Evolutionary conservation across 2,329 filamentous ascomycete genomes (phyloP).

Genomic region (Alternaria viburni): DNA sequence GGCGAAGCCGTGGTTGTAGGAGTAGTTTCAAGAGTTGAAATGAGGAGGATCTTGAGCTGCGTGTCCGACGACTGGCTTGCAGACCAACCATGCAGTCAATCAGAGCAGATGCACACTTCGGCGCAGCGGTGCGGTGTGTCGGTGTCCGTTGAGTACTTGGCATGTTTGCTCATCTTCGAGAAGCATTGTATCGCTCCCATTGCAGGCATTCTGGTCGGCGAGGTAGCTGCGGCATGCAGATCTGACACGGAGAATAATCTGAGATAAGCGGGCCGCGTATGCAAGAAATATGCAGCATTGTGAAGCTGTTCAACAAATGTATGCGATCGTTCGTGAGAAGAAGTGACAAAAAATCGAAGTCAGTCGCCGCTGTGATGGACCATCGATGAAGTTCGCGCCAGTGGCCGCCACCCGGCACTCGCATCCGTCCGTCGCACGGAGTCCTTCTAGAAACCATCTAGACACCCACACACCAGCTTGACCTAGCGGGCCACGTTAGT

Average conservation of each 20-base stretch:
- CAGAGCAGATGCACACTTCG: background rate
- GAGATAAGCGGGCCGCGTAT: background rate
- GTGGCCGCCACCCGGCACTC: background rate
- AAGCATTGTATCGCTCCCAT: background rate
- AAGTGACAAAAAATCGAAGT: background rate
- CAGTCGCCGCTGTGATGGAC: background rate
- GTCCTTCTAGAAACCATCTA: background rate
- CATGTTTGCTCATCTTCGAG: constrained; percentile 1
- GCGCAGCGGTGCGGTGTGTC: background rate
- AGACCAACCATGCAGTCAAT: background rate
- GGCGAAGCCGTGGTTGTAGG: background rate
- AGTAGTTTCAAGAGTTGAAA: background rate
- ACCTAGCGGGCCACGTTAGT: background rate
- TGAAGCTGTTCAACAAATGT: background rate
- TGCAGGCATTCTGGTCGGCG: constrained; percentile 10
- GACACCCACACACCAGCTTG: background rate
- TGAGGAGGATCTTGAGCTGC: background rate
- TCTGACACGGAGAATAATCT: background rate
- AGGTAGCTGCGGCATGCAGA: constrained; percentile 4
- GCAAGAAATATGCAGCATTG: background rate
- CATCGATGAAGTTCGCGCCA: background rate
- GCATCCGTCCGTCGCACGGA: background rate
- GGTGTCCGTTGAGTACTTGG: background rate
- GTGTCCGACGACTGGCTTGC: no score
- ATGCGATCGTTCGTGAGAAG: background rate